A percentile compares a stretch with the other conserved stretches of the same genome.
These are phyloP conservation scores for Pseudogymnoascus sp. DNA, from an alignment of 2,329 filamentous ascomycete species.

Conservation along the genomic window DNA sequence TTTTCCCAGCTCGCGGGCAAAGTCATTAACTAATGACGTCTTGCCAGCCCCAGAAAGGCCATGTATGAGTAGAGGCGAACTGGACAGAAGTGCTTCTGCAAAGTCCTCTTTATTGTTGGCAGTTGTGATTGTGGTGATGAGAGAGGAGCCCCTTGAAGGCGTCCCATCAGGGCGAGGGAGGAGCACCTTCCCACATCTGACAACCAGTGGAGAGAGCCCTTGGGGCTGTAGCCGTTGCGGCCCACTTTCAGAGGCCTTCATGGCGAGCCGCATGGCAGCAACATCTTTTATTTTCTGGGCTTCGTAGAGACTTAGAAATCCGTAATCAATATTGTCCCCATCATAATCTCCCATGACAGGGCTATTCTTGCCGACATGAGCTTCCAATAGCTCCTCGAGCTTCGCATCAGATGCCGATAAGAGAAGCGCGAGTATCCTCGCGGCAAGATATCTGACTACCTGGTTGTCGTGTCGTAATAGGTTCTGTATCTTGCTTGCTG, in stretches of 20 bases:
- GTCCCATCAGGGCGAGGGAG: conserved; percentile 54
- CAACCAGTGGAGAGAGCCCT: conserved; percentile 50
- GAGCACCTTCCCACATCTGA: conserved; percentile 57
- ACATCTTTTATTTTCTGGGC: conserved; percentile 30
- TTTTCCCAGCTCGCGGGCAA: conserved; percentile 72
- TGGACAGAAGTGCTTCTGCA: conserved; percentile 55
- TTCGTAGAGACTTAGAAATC: conserved; percentile 57
- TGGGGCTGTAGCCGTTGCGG: conserved; percentile 24
- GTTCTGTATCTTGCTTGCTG: conserved; percentile 57
- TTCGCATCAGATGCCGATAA: conserved; percentile 74
- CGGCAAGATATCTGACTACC: conserved; percentile 68
- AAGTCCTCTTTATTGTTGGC: conserved; percentile 61
- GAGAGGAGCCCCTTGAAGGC: conserved; percentile 38
- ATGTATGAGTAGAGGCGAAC: conserved; percentile 69
- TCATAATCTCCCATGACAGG: conserved; percentile 66
- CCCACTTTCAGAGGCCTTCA: not conserved
- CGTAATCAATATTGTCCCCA: conserved; percentile 66
- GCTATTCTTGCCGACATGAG: conserved; percentile 53
- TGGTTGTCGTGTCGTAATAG: conserved; percentile 54
- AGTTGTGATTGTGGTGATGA: conserved; percentile 67
- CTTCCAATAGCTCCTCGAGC: conserved; percentile 60
- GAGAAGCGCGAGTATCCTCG: conserved; percentile 71
- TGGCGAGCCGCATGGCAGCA: conserved; percentile 12
- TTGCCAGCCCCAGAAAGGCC: conserved; percentile 85
- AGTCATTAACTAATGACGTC: conserved; percentile 74